Percentiles rank a stretch among this genome's conserved stretches.
Conservation (phyloP, 2,329 filamentous ascomycete genomes). For the Ceratocystis variospora region DNA sequence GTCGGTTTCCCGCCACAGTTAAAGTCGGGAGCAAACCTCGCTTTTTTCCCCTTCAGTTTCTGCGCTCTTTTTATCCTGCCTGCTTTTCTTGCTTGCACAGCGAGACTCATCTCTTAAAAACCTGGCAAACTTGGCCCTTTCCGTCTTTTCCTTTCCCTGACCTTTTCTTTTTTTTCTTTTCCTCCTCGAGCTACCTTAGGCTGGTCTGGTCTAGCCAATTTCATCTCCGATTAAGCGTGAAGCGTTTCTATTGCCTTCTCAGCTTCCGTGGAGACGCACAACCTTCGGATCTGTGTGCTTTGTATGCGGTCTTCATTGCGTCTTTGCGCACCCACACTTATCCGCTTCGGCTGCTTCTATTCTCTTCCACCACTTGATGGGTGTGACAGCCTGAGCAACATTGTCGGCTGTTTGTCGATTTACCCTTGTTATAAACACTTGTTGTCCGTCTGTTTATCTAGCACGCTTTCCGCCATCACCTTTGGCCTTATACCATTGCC, state of each 20-base stretch:
- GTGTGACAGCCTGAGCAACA: background rate
- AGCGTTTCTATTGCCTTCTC: too few relatives aligned
- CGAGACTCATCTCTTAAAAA: background rate
- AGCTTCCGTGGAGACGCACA: too few relatives aligned
- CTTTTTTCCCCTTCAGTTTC: background rate
- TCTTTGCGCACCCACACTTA: background rate
- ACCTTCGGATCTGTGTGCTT: background rate
- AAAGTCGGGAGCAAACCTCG: background rate
- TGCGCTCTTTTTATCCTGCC: constrained; percentile 17
- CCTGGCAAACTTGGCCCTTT: background rate
- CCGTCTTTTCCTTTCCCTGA: background rate
- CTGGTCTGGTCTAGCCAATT: background rate
- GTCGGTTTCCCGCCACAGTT: background rate
- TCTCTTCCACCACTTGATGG: background rate
- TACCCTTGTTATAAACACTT: background rate
- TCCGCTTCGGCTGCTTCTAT: background rate
- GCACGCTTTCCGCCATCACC: background rate
- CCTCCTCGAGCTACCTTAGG: background rate
- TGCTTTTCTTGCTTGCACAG: constrained; percentile 23
- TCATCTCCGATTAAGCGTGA: too few relatives aligned
- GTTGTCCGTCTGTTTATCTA: background rate
- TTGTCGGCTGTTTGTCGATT: background rate
- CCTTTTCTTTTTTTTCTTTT: background rate
- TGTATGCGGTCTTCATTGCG: background rate
- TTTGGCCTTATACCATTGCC: too few relatives aligned